A percentile compares a stretch with the other conserved stretches of the same genome.
Conservation (phyloP, 345 rosid species). For the Draba incana region DNA sequence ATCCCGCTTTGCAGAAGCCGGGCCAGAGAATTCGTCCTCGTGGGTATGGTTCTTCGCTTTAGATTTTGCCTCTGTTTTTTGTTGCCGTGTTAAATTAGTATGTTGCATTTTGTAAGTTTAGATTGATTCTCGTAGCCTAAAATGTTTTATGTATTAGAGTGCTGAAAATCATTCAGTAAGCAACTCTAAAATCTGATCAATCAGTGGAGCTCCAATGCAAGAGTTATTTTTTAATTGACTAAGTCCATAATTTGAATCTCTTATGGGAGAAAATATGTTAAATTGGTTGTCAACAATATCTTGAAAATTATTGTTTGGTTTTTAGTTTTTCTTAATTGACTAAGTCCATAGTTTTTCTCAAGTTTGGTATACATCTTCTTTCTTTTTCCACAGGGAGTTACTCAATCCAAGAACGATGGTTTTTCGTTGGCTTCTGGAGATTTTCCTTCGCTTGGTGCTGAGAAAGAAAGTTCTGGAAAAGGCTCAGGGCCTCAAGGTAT, state of each 20-base stretch:
- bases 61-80: neutral
- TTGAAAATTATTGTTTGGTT: neutral
- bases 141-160: neutral
- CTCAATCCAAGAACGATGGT: slow-evolving; percentile 59
- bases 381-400: slow-evolving; percentile 55
- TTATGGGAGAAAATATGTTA: neutral
- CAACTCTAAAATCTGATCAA: neutral
- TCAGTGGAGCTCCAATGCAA: neutral
- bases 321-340: too few relatives aligned
- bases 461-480: slow-evolving; percentile 55
- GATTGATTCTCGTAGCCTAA: neutral
- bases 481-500: slow-evolving; percentile 61
- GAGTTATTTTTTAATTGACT: neutral
- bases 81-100: neutral
- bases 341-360: too few relatives aligned
- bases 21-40: slow-evolving; percentile 59
- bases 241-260: neutral
- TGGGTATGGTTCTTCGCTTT: slow-evolving; percentile 52
- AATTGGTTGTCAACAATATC: neutral
- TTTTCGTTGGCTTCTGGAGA: slow-evolving; percentile 81
- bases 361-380: neutral
- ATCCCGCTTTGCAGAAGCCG: slow-evolving; percentile 79
- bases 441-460: slow-evolving; percentile 80
- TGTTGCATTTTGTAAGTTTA: slow-evolving; percentile 1
- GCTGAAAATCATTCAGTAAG: neutral